These are phyloP conservation scores for Penicillium sp. DNA, from an alignment of 2,329 filamentous ascomycete genomes.

Conservation along the genomic window DNA sequence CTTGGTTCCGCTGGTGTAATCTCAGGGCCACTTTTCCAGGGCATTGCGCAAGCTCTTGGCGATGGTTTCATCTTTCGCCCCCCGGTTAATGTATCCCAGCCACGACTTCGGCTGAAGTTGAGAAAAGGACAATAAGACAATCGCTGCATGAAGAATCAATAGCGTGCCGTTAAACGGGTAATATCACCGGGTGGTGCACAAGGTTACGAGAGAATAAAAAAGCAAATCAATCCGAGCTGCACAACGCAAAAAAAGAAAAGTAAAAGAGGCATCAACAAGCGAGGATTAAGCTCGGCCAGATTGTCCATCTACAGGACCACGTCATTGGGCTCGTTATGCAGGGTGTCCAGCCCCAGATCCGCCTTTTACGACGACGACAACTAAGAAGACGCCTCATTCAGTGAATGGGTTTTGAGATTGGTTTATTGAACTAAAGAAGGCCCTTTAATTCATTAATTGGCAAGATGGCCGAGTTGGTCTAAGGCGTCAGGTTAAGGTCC, in stretches of 20 bases:
- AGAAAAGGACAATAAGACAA: background rate
- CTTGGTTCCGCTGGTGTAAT: slow-evolving; percentile 2
- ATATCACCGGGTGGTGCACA: background rate
- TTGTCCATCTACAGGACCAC: slow-evolving; percentile 2
- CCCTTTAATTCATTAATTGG: slow-evolving; percentile 2
- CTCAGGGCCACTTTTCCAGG: background rate
- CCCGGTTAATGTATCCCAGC: background rate
- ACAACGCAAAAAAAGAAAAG: background rate
- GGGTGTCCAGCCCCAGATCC: slow-evolving; percentile 1
- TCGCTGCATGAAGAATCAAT: background rate
- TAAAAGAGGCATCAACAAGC: background rate
- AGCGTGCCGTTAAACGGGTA: background rate
- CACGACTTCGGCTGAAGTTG: background rate
- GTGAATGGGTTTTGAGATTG: background rate
- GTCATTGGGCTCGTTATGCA: slow-evolving; percentile 7
- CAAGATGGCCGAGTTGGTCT: slow-evolving; percentile 36
- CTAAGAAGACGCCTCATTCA: background rate
- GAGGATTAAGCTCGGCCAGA: slow-evolving; percentile 5
- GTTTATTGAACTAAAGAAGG: background rate
- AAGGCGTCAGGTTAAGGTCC: slow-evolving; percentile 35
- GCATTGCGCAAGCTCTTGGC: slow-evolving; percentile 4
- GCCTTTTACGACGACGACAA: background rate
- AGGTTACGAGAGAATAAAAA: background rate
- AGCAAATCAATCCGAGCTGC: background rate
- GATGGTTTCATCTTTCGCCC: background rate